These are phyloP conservation scores for Mrakia hoshinonis DNA, from an alignment of 768 basidiomycete species.

Conservation along the genomic window DNA sequence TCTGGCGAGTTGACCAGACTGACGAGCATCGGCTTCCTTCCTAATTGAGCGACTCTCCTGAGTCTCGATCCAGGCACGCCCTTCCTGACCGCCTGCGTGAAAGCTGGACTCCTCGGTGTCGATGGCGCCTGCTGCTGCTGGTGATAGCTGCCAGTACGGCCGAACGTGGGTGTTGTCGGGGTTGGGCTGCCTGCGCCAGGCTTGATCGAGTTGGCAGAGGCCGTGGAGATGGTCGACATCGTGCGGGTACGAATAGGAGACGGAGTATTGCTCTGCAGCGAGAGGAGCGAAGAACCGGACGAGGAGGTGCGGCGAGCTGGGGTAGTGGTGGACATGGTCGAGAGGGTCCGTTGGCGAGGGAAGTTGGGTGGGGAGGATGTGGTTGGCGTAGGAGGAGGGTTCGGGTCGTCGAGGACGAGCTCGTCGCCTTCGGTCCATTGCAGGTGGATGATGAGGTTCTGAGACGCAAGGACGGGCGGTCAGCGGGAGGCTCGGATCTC, in stretches of 20 bases:
- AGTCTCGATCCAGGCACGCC: background rate
- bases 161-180: background rate
- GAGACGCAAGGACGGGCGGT: slow-evolving; percentile 20
- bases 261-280: background rate
- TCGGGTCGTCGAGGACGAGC: background rate
- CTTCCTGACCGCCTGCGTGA: background rate
- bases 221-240: background rate
- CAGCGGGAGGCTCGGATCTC: no score
- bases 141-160: no score
- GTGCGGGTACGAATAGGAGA: background rate
- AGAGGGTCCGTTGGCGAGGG: background rate
- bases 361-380: background rate
- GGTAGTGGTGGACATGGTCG: background rate
- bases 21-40: background rate
- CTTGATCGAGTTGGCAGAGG: no score
- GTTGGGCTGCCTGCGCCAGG: background rate
- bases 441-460: slow-evolving; percentile 32
- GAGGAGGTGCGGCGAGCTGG: background rate
- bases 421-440: slow-evolving; percentile 27
- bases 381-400: background rate
- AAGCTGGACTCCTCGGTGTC: background rate
- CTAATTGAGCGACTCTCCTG: background rate
- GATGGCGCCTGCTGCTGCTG: background rate
- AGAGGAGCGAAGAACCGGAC: background rate
- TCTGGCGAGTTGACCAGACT: slow-evolving; percentile 6